phyloP scores from a whole-genome alignment of 1,284 basidiomycete genomes.

The Heterobasidion irregulare region DNA sequence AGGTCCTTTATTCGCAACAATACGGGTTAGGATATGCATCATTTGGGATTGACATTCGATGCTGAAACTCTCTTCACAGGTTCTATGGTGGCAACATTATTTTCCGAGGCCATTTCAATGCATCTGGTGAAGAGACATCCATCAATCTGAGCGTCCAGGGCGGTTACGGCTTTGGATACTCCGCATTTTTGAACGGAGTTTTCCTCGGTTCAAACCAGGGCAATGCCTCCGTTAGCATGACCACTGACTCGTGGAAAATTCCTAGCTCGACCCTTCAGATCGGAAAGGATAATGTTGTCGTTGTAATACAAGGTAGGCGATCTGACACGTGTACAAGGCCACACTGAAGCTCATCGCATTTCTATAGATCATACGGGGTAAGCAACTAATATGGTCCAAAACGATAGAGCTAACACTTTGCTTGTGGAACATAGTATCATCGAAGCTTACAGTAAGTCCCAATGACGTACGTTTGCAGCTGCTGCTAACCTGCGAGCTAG shows the following conservation, averaged over 20 bases:
- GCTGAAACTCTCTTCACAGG: not conserved
- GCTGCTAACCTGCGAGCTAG: slow-evolving; percentile 13
- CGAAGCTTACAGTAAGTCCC: not conserved
- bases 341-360: not conserved
- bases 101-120: not conserved
- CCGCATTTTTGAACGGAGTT: slow-evolving; percentile 40
- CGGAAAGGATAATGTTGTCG: not conserved
- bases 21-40: slow-evolving; percentile 28
- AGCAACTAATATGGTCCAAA: not conserved
- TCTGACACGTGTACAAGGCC: not conserved
- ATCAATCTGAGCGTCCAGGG: slow-evolving; percentile 33
- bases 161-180: slow-evolving; percentile 41
- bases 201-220: slow-evolving; percentile 43
- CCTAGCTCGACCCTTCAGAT: not conserved
- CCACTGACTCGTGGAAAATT: not conserved
- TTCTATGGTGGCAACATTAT: not conserved
- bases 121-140: not conserved
- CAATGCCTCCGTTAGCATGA: slow-evolving; percentile 30
- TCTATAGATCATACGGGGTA: not conserved
- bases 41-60: slow-evolving; percentile 2
- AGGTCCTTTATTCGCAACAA: slow-evolving; percentile 41
- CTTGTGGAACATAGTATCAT: not conserved
- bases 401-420: not conserved
- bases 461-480: not conserved
- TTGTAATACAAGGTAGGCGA: not conserved